phyloP scores from a whole-genome alignment of 352 stramenopile species.

The Pythium pyrilobum region DNA sequence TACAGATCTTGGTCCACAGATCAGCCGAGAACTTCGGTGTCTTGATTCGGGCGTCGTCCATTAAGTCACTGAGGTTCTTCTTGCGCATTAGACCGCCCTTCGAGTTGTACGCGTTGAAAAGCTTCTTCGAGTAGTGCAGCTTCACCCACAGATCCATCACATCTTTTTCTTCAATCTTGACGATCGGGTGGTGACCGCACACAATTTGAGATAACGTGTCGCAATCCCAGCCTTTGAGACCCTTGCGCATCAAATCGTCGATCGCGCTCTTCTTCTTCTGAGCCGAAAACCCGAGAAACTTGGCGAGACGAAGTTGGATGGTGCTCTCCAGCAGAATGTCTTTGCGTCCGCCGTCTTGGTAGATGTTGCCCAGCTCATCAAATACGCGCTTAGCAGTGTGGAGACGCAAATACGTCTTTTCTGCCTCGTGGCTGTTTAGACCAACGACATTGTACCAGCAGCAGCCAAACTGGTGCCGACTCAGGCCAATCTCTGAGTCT shows the following conservation, averaged over 20 bases:
- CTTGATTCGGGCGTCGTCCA: slow-evolving; percentile 30
- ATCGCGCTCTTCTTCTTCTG: slow-evolving; percentile 21
- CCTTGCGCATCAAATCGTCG: slow-evolving; percentile 19
- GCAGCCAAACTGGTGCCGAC: slow-evolving; percentile 46
- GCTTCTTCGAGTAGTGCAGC: slow-evolving; percentile 43
- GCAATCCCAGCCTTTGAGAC: slow-evolving; percentile 24
- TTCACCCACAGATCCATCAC: slow-evolving; percentile 39
- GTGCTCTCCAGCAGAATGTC: slow-evolving; percentile 32
- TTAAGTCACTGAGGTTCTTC: slow-evolving; percentile 35
- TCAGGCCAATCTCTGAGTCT: slow-evolving; percentile 28
- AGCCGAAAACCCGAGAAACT: slow-evolving; percentile 27
- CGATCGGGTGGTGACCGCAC: slow-evolving; percentile 23
- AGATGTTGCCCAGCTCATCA: slow-evolving; percentile 33
- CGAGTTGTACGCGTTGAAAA: slow-evolving; percentile 36
- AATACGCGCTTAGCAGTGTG: slow-evolving; percentile 46
- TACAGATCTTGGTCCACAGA: slow-evolving; percentile 35
- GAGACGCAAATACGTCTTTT: slow-evolving; percentile 42
- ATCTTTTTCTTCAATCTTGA: slow-evolving; percentile 34
- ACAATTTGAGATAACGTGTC: slow-evolving; percentile 37
- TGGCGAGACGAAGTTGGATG: slow-evolving; percentile 26
- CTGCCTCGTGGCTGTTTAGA: slow-evolving; percentile 28
- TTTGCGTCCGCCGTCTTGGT: slow-evolving; percentile 28
- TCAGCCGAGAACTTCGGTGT: slow-evolving; percentile 38
- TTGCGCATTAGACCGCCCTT: slow-evolving; percentile 37
- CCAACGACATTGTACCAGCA: slow-evolving; percentile 45